Evolutionary conservation across 306 rosid genomes (phyloP).

Genomic region (Vigna radiata): DNA sequence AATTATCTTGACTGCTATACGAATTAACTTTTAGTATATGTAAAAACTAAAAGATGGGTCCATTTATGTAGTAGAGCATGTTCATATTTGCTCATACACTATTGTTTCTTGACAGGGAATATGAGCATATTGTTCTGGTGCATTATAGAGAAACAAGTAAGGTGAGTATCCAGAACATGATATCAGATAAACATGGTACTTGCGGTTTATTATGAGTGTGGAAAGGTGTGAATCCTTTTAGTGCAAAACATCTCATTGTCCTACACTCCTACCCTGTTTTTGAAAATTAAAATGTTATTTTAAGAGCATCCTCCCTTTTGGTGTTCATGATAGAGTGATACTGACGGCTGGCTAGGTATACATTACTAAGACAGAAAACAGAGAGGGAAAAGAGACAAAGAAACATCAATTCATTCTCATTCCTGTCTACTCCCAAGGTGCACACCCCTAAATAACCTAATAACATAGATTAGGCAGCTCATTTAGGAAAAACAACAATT

Average conservation of each 20-base stretch:
- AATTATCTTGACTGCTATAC: slow-evolving; percentile 33
- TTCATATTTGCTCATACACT: slow-evolving; percentile 42
- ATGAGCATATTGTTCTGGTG: slow-evolving; percentile 92
- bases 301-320: slow-evolving; percentile 27
- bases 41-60: neutral
- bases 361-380: too few relatives aligned
- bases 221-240: slow-evolving; percentile 28
- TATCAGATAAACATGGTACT: slow-evolving; percentile 30
- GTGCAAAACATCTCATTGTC: slow-evolving; percentile 23
- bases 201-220: slow-evolving; percentile 11
- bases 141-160: slow-evolving; percentile 87
- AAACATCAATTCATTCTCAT: too few relatives aligned
- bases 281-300: slow-evolving; percentile 24
- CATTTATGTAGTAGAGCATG: slow-evolving; percentile 3
- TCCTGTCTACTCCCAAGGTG: too few relatives aligned
- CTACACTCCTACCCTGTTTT: slow-evolving; percentile 23
- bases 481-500: too few relatives aligned
- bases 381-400: too few relatives aligned
- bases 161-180: slow-evolving; percentile 62
- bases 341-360: too few relatives aligned
- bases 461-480: too few relatives aligned
- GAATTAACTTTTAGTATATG: neutral
- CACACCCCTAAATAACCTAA: too few relatives aligned
- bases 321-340: neutral
- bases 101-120: slow-evolving; percentile 69